A percentile compares a stretch with the other conserved stretches of the same genome.
Evolutionary conservation across 2,329 filamentous ascomycete species (phyloP).

Genomic region (Pseudocercospora fuligena): DNA sequence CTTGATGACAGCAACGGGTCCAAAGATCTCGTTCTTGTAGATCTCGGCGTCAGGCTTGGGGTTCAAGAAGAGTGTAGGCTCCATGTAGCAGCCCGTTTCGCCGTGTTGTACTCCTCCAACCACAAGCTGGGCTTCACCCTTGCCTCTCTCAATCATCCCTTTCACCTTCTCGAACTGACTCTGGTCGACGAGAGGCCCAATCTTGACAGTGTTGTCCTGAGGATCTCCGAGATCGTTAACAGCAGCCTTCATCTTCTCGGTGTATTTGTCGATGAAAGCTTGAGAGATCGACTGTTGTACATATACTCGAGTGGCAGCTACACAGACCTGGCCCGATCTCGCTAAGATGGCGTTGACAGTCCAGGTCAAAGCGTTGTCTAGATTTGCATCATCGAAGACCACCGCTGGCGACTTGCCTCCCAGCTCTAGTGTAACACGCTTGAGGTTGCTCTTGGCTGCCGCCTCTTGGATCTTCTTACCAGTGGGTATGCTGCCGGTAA

Average conservation of each 20-base stretch:
- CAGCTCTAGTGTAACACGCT: slow-evolving; percentile 65
- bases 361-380: slow-evolving; percentile 44
- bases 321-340: slow-evolving; percentile 58
- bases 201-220: slow-evolving; percentile 46
- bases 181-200: slow-evolving; percentile 63
- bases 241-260: slow-evolving; percentile 50
- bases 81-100: slow-evolving; percentile 47
- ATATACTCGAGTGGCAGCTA: slow-evolving; percentile 60
- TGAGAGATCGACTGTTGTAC: slow-evolving; percentile 59
- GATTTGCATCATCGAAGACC: slow-evolving; percentile 61
- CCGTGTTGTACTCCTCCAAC: slow-evolving; percentile 25
- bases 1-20: slow-evolving; percentile 45
- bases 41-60: slow-evolving; percentile 44
- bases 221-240: slow-evolving; percentile 45
- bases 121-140: slow-evolving; percentile 26
- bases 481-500: slow-evolving; percentile 64
- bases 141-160: slow-evolving; percentile 17
- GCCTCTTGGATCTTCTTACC: slow-evolving; percentile 65
- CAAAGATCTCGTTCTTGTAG: slow-evolving; percentile 44
- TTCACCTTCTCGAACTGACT: slow-evolving; percentile 60
- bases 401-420: slow-evolving; percentile 66
- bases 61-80: slow-evolving; percentile 53
- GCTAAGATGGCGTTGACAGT: slow-evolving; percentile 51
- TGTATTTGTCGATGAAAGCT: slow-evolving; percentile 45
- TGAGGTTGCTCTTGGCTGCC: slow-evolving; percentile 59